These are phyloP conservation scores for Globisporangium apiculatum DNA, from an alignment of 352 stramenopile genomes.

Conservation along the genomic window DNA sequence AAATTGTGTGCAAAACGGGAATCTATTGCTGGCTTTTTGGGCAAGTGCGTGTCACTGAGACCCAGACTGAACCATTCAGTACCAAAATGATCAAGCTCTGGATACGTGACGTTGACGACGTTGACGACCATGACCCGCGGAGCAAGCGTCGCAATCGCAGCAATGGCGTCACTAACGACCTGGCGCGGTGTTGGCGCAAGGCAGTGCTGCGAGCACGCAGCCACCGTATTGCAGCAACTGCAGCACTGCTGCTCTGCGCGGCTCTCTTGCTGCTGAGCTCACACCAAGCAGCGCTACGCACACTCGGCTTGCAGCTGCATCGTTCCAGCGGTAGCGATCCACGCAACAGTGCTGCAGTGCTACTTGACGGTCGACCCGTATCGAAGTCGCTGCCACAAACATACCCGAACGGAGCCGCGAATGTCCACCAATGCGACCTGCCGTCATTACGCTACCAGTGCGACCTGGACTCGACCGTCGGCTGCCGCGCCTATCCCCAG, in stretches of 20 bases:
- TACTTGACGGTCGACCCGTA: slow-evolving; percentile 26
- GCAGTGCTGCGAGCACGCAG: background rate
- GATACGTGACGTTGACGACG: background rate
- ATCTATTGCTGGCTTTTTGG: too few species aligned
- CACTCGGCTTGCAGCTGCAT: background rate
- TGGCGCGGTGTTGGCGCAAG: background rate
- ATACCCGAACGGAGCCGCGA: slow-evolving; percentile 39
- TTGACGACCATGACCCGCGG: background rate
- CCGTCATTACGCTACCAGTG: slow-evolving; percentile 52
- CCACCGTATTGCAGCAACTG: background rate
- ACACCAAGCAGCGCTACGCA: background rate
- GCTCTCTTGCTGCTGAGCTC: background rate
- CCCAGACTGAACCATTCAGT: background rate
- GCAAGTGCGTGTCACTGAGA: too few species aligned
- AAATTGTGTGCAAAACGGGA: too few species aligned
- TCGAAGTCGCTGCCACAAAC: slow-evolving; percentile 19
- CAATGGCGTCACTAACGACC: too few species aligned
- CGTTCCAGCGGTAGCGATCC: background rate
- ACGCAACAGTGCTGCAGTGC: slow-evolving; percentile 6
- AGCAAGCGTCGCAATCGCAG: background rate
- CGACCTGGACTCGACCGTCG: slow-evolving; percentile 24
- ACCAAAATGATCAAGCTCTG: background rate
- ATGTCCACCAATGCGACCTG: slow-evolving; percentile 47
- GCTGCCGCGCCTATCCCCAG: slow-evolving; percentile 58
- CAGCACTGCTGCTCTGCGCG: background rate